Evolutionary conservation across 768 basidiomycete genomes (phyloP).

Genomic region (Trametes punicea): DNA sequence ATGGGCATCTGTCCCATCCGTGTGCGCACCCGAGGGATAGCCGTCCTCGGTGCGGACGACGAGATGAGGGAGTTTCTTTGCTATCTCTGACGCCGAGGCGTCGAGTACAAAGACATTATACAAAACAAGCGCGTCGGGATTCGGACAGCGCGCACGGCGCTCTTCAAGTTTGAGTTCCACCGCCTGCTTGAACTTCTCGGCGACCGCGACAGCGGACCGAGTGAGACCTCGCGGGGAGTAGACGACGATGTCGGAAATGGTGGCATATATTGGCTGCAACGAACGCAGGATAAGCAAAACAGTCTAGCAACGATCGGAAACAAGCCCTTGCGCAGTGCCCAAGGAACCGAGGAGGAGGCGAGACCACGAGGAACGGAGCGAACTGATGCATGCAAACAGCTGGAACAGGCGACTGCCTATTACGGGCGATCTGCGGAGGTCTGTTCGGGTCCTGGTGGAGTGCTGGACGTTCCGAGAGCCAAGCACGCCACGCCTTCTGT

Average conservation of each 20-base stretch:
- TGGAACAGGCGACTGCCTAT: not conserved
- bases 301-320: not conserved
- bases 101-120: constrained; percentile 82
- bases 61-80: constrained; percentile 45
- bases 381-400: constrained; percentile 2
- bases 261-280: constrained; percentile 73
- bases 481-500: constrained; percentile 12
- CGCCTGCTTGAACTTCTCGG: constrained; percentile 63
- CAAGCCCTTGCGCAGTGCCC: not conserved
- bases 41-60: constrained; percentile 47
- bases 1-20: constrained; percentile 33
- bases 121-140: constrained; percentile 37
- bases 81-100: constrained; percentile 47
- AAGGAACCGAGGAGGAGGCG: not conserved
- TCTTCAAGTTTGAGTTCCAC: constrained; percentile 56
- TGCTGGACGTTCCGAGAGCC: constrained; percentile 2
- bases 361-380: not conserved
- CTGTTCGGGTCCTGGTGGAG: constrained; percentile 9
- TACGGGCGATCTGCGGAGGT: constrained; percentile 5
- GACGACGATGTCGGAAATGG: constrained; percentile 85
- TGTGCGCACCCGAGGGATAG: constrained; percentile 31
- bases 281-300: constrained; percentile 12
- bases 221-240: constrained; percentile 72
- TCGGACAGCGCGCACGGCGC: constrained; percentile 22
- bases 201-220: constrained; percentile 54